These are phyloP conservation scores for Endocalyx cinctus DNA, from an alignment of 2,329 filamentous ascomycete genomes.

Conservation along the genomic window DNA sequence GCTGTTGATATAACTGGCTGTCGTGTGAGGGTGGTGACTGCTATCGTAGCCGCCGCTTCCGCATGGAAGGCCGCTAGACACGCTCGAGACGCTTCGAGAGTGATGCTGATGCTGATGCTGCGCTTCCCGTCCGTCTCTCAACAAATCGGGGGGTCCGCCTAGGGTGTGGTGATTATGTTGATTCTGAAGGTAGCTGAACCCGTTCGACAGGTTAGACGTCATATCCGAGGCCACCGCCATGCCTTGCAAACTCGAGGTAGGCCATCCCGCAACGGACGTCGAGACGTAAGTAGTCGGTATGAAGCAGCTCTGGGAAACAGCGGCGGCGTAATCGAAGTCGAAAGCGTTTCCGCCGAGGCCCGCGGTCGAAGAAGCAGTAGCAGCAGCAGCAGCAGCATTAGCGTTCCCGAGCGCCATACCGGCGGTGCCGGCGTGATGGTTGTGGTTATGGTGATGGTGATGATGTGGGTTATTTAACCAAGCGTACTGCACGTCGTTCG, in stretches of 20 bases:
- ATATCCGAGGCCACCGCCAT: constrained; percentile 12
- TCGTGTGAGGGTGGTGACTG: no score
- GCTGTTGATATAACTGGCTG: no score
- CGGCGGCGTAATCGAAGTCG: constrained; percentile 10
- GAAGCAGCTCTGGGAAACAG: constrained; percentile 7
- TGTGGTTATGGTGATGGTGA: constrained; percentile 4
- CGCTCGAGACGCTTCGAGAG: constrained; percentile 16
- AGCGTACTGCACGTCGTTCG: constrained; percentile 8
- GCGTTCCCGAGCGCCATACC: no score
- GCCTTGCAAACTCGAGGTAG: constrained; percentile 6
- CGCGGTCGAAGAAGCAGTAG: no score
- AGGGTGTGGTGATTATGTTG: constrained; percentile 7
- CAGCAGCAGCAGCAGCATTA: no score
- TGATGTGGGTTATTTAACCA: constrained; percentile 12
- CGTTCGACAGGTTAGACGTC: constrained; percentile 8
- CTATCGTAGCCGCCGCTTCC: constrained; percentile 4
- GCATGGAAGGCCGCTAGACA: constrained; percentile 15
- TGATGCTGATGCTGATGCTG: no score
- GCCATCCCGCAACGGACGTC: constrained; percentile 6
- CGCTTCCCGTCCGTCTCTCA: no score
- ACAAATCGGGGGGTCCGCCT: no score
- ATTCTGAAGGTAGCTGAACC: constrained; percentile 11
- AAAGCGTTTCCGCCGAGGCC: no score
- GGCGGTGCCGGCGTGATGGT: constrained; percentile 7
- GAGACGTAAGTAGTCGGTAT: constrained; percentile 7